Conservation (phyloP, 192 early-diverging fungal species). For the Entomortierella lignicola region DNA sequence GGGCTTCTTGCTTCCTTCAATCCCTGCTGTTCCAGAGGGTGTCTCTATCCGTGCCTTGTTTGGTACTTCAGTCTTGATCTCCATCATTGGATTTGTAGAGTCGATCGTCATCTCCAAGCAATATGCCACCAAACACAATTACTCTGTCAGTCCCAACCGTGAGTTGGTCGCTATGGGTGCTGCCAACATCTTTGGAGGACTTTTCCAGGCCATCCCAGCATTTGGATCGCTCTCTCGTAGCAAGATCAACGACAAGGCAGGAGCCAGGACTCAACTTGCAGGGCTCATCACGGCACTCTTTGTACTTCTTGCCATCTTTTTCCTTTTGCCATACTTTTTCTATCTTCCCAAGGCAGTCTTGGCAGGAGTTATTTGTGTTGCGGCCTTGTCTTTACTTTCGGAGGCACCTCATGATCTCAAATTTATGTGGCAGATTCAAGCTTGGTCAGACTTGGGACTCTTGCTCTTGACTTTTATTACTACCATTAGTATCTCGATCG, state of each 20-base stretch:
- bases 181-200: constrained; percentile 85
- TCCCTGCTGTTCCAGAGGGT: constrained; percentile 70
- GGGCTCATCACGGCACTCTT: constrained; percentile 84
- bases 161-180: constrained; percentile 96
- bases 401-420: constrained; percentile 79
- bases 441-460: constrained; percentile 87
- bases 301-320: constrained; percentile 83
- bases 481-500: constrained; percentile 91
- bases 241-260: constrained; percentile 92
- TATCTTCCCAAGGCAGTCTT: constrained; percentile 88
- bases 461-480: constrained; percentile 89
- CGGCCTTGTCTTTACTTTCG: constrained; percentile 82
- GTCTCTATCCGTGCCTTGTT: constrained; percentile 75
- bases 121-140: constrained; percentile 92
- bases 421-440: constrained; percentile 83
- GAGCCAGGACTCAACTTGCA: constrained; percentile 90
- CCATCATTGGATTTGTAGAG: constrained; percentile 98
- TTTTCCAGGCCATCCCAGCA: constrained; percentile 80
- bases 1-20: constrained; percentile 69
- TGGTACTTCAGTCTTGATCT: constrained; percentile 87
- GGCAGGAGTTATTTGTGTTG: constrained; percentile 85
- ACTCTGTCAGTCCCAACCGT: constrained; percentile 92
- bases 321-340: constrained; percentile 84
- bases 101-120: constrained; percentile 95
- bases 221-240: constrained; percentile 94